phyloP scores from a whole-genome alignment of 129 eudicot genomes.

The Smallanthus sonchifolius region DNA sequence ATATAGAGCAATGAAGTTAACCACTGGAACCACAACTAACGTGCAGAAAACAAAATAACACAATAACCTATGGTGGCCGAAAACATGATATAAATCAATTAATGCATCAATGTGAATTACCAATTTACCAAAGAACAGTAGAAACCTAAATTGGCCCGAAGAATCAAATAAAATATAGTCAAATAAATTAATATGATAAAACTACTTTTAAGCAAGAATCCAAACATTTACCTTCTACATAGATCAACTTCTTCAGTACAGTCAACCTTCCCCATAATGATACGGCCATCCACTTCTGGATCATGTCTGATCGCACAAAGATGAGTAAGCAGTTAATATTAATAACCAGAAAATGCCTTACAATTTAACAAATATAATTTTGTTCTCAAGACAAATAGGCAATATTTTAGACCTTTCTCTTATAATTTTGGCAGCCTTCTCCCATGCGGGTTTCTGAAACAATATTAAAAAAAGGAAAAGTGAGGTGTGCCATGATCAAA shows the following conservation, averaged over 20 bases:
- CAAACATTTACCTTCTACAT: conserved; percentile 67
- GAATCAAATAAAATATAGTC: neutral
- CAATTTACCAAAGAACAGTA: neutral
- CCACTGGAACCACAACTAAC: conserved; percentile 16
- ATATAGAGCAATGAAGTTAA: neutral
- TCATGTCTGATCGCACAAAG: conserved; percentile 64
- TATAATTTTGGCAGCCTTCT: conserved; percentile 87
- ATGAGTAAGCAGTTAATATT: conserved; percentile 14
- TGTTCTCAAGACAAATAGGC: conserved; percentile 3
- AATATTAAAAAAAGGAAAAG: neutral
- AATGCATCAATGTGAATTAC: conserved; percentile 1
- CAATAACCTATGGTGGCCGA: neutral
- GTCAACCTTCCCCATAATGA: conserved; percentile 85
- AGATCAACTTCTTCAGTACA: conserved; percentile 90
- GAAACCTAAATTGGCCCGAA: neutral
- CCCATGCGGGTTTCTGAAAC: conserved; percentile 97
- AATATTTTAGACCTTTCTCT: conserved; percentile 58
- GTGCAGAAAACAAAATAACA: neutral
- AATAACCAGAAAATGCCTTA: conserved; percentile 13
- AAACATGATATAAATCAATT: conserved; percentile 12
- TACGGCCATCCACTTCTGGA: conserved; percentile 89
- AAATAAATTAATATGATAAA: neutral
- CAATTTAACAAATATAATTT: neutral
- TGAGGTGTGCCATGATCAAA: conserved; percentile 11
- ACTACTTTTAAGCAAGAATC: neutral